Percentiles rank a stretch among this genome's conserved stretches.
phyloP scores from a whole-genome alignment of 2,329 filamentous ascomycete genomes.

The Myriosclerotinia scirpicola region DNA sequence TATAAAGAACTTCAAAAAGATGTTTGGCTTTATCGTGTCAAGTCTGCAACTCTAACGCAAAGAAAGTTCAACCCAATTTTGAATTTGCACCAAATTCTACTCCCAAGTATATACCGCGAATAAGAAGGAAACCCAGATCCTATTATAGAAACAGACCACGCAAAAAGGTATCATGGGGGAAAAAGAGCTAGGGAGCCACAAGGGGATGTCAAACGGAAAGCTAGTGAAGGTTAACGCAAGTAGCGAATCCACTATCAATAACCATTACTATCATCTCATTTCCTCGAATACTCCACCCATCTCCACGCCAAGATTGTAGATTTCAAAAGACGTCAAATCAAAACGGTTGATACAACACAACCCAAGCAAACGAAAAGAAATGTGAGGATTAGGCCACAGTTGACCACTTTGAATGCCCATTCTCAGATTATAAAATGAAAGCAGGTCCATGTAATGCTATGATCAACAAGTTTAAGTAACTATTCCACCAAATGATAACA shows the following conservation, averaged over 20 bases:
- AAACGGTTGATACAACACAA: background rate
- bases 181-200: too few species aligned
- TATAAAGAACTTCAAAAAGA: background rate
- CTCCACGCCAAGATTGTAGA: background rate
- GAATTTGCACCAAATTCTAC: too few species aligned
- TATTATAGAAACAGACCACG: too few species aligned
- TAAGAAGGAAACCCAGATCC: too few species aligned
- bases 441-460: constrained; percentile 1
- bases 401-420: background rate
- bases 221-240: too few species aligned
- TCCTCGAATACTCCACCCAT: background rate
- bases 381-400: background rate
- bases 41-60: too few species aligned
- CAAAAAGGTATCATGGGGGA: too few species aligned
- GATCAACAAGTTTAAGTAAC: constrained; percentile 7
- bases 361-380: background rate
- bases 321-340: background rate
- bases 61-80: too few species aligned
- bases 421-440: background rate
- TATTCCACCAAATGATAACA: constrained; percentile 14
- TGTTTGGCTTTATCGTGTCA: background rate
- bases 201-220: too few species aligned
- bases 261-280: too few species aligned
- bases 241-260: too few species aligned
- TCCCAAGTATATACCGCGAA: too few species aligned